Conservation (phyloP, 192 early-diverging fungal genomes). For the Coemansia sp. region DNA sequence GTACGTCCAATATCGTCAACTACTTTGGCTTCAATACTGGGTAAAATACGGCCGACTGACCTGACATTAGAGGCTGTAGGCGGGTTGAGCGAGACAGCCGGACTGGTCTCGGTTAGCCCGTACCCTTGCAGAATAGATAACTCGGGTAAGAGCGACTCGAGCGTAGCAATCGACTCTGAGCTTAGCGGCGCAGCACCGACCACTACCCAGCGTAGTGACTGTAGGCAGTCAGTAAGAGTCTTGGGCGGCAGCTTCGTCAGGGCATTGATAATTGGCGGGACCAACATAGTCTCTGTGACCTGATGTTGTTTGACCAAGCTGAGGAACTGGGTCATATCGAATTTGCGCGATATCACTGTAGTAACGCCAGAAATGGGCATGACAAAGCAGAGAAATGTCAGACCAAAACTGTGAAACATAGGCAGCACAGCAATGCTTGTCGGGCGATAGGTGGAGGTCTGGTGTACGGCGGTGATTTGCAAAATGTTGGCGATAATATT, state of each 20-base stretch:
- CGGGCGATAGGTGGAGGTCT: background rate
- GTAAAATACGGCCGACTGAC: slow-evolving; percentile 66
- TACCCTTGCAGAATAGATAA: slow-evolving; percentile 52
- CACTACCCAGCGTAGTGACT: slow-evolving; percentile 60
- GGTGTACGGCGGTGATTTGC: background rate
- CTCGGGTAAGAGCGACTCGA: slow-evolving; percentile 54
- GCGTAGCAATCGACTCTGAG: slow-evolving; percentile 27
- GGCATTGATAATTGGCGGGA: slow-evolving; percentile 66
- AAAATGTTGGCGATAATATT: slow-evolving; percentile 75
- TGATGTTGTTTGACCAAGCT: slow-evolving; percentile 62
- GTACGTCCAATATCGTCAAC: slow-evolving; percentile 68
- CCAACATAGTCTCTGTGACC: slow-evolving; percentile 62
- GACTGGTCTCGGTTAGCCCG: slow-evolving; percentile 58
- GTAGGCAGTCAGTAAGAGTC: slow-evolving; percentile 65
- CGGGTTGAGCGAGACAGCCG: slow-evolving; percentile 9
- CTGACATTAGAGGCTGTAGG: background rate
- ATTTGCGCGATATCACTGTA: slow-evolving; percentile 72
- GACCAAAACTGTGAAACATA: slow-evolving; percentile 68
- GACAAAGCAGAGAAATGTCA: slow-evolving; percentile 45
- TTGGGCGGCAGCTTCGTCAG: slow-evolving; percentile 70
- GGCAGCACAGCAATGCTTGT: slow-evolving; percentile 50
- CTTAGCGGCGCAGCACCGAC: slow-evolving; percentile 70
- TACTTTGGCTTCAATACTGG: slow-evolving; percentile 71
- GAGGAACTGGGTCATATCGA: slow-evolving; percentile 65
- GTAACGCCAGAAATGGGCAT: slow-evolving; percentile 22